phyloP scores from a whole-genome alignment of 2,329 filamentous ascomycete species.

The Colletotrichum agaves region DNA sequence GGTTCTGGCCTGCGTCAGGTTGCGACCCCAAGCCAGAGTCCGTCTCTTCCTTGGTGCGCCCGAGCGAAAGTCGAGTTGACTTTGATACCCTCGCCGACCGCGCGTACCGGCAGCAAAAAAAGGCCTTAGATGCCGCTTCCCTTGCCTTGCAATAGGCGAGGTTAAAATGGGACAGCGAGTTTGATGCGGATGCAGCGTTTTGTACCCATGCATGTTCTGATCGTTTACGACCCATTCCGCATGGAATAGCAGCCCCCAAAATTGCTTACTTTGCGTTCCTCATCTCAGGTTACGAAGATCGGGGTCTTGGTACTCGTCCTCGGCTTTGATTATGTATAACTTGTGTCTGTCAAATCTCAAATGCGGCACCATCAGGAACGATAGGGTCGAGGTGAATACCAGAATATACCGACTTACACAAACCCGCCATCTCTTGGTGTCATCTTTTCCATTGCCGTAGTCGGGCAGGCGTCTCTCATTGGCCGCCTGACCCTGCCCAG shows the following conservation, averaged over 20 bases:
- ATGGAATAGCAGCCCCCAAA: background rate
- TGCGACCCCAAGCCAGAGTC: constrained; percentile 34
- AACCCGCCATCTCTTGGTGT: constrained; percentile 12
- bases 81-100: constrained; percentile 10
- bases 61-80: constrained; percentile 25
- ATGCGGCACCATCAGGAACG: background rate
- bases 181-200: constrained; percentile 21
- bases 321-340: background rate
- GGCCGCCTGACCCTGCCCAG: constrained; percentile 17
- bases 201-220: constrained; percentile 21
- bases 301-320: background rate
- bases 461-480: constrained; percentile 15
- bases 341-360: background rate
- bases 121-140: background rate
- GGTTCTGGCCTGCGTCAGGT: constrained; percentile 33
- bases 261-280: constrained; percentile 8
- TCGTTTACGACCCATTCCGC: constrained; percentile 11
- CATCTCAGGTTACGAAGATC: constrained; percentile 1
- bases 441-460: constrained; percentile 16
- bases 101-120: constrained; percentile 12
- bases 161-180: background rate
- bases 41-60: constrained; percentile 34
- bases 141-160: background rate
- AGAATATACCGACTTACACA: constrained; percentile 27
- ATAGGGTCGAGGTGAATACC: constrained; percentile 25